phyloP scores from a whole-genome alignment of 1,139 yeast species.

The Geotrichum aggregatum region DNA sequence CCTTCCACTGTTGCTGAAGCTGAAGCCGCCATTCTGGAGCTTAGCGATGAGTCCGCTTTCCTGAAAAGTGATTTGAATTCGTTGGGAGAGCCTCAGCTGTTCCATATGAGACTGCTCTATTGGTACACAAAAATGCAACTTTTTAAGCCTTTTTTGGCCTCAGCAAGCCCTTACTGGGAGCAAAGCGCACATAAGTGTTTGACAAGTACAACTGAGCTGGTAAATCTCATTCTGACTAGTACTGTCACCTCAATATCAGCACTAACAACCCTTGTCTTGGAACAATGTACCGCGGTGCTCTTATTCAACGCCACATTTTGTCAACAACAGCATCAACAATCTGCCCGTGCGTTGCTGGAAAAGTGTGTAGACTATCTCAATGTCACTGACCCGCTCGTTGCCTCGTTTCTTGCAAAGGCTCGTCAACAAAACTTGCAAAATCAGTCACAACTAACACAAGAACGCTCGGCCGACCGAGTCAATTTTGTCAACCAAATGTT shows the following conservation, averaged over 20 bases:
- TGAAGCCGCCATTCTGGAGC: not conserved
- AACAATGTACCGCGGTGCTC: constrained; percentile 1
- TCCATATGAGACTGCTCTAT: constrained; percentile 18
- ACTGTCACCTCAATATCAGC: not conserved
- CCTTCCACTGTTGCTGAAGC: not conserved
- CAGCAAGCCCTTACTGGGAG: not conserved
- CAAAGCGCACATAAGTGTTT: not conserved
- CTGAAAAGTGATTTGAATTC: not conserved
- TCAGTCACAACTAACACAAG: not conserved
- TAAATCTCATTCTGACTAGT: not conserved
- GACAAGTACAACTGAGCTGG: not conserved
- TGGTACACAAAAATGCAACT: constrained; percentile 1
- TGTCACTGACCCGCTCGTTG: not conserved
- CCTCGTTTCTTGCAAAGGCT: not conserved
- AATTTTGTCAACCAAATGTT: not conserved
- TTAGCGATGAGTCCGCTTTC: not conserved
- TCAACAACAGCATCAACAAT: no score
- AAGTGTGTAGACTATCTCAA: not conserved
- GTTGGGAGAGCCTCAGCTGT: constrained; percentile 10
- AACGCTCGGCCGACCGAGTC: not conserved
- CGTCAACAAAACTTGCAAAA: not conserved
- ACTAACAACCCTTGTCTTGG: not conserved
- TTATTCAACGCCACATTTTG: not conserved
- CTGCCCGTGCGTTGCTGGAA: not conserved
- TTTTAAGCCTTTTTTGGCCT: constrained; percentile 4